A percentile compares a stretch with the other conserved stretches of the same genome.
These are phyloP conservation scores for Aspergillus bertholletiae DNA, from an alignment of 495 filamentous ascomycete genomes.

Conservation along the genomic window DNA sequence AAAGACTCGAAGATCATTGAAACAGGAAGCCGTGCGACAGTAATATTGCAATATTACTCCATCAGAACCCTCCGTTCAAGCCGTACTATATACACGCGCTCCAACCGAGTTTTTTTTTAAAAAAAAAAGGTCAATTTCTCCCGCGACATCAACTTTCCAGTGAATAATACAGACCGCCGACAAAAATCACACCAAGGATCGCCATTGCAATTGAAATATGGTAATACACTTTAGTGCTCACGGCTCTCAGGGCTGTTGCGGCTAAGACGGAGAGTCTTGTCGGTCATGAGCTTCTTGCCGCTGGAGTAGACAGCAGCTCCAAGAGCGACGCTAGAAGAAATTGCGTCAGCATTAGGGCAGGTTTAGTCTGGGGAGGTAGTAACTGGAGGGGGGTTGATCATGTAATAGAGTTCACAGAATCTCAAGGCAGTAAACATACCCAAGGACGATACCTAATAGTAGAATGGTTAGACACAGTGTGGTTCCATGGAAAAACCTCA, in stretches of 20 bases:
- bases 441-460: conserved; percentile 74
- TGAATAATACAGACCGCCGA: conserved; percentile 35
- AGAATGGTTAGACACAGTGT: conserved; percentile 18
- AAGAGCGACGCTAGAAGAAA: conserved; percentile 55
- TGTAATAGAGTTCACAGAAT: conserved; percentile 14
- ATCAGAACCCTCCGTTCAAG: conserved; percentile 30
- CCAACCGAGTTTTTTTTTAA: conserved; percentile 26
- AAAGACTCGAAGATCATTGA: conserved; percentile 1
- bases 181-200: conserved; percentile 25
- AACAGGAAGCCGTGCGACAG: conserved; percentile 26
- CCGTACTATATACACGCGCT: conserved; percentile 41
- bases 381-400: conserved; percentile 12
- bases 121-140: conserved; percentile 13
- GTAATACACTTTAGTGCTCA: conserved; percentile 45
- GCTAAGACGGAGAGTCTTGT: conserved; percentile 85
- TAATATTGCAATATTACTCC: conserved; percentile 31
- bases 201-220: conserved; percentile 36
- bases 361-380: neutral
- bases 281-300: conserved; percentile 72
- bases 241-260: conserved; percentile 48
- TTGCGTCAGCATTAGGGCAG: conserved; percentile 22
- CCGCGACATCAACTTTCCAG: conserved; percentile 24
- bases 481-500: neutral
- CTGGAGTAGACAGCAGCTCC: conserved; percentile 76
- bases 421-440: conserved; percentile 41